phyloP scores from a whole-genome alignment of 148 eudicot species.

The Hydrangea macrophylla region DNA sequence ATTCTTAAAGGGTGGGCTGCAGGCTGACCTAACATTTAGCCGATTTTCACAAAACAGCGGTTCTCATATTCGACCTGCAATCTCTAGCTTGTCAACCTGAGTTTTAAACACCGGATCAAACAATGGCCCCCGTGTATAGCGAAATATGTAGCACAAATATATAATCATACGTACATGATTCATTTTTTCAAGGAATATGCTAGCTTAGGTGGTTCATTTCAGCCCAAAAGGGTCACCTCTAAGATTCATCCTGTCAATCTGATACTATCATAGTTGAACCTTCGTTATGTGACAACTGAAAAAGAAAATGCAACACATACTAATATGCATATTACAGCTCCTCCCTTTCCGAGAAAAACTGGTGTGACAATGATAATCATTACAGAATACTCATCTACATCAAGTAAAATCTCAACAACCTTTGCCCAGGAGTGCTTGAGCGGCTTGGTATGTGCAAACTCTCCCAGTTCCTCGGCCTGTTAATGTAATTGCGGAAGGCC shows the following conservation, averaged over 20 bases:
- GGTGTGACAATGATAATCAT: slow-evolving; percentile 6
- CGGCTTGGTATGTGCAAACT: slow-evolving; percentile 50
- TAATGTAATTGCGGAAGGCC: slow-evolving; percentile 80
- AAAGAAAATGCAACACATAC: background rate
- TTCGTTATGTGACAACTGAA: background rate
- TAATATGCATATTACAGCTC: background rate
- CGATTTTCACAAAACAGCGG: too few relatives aligned
- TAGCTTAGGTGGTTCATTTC: background rate
- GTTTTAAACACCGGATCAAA: too few relatives aligned
- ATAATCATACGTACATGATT: too few relatives aligned
- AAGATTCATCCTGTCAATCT: background rate
- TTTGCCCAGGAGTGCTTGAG: slow-evolving; percentile 77
- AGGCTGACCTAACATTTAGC: too few relatives aligned
- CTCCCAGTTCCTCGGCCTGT: slow-evolving; percentile 86
- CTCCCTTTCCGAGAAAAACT: background rate
- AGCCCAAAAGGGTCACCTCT: background rate
- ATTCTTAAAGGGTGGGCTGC: too few relatives aligned
- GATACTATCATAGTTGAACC: background rate
- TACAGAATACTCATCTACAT: background rate
- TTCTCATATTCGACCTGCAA: too few relatives aligned
- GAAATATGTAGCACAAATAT: background rate
- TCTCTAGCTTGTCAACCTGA: too few relatives aligned
- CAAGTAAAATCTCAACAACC: slow-evolving; percentile 44
- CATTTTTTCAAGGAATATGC: background rate
- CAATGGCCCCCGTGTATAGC: too few relatives aligned